phyloP scores from a whole-genome alignment of 495 filamentous ascomycete species.

The Cudoniella acicularis region DNA sequence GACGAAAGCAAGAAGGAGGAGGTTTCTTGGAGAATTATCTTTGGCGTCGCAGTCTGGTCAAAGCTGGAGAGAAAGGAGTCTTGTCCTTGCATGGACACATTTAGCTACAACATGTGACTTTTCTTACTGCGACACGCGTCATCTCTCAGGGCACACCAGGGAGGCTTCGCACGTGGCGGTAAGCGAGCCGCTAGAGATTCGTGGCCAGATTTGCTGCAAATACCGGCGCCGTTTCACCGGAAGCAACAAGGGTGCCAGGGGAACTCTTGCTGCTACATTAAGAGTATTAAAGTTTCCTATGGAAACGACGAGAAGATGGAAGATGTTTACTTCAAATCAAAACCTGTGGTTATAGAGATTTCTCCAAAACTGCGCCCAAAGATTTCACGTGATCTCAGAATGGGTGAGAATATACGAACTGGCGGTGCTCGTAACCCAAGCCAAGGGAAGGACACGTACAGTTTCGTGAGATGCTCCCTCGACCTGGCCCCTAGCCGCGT shows the following conservation, averaged over 20 bases:
- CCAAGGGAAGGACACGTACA: background rate
- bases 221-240: too few relatives aligned
- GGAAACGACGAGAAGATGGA: too few relatives aligned
- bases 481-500: background rate
- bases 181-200: background rate
- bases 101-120: background rate
- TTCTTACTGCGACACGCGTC: background rate
- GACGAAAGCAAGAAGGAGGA: background rate
- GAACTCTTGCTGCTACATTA: too few relatives aligned
- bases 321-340: too few relatives aligned
- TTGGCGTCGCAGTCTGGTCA: background rate
- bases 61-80: background rate
- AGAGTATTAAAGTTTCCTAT: too few relatives aligned
- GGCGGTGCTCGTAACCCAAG: background rate
- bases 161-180: background rate
- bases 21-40: background rate
- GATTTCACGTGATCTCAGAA: too few relatives aligned
- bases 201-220: too few relatives aligned
- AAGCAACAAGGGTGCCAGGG: too few relatives aligned
- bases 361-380: too few relatives aligned
- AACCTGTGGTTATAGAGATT: too few relatives aligned
- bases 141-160: background rate
- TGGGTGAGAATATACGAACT: too few relatives aligned
- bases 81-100: background rate
- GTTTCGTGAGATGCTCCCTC: background rate